Evolutionary conservation across 371 early-diverging fungal genomes (phyloP).

Genomic region (Mortierella sp.): DNA sequence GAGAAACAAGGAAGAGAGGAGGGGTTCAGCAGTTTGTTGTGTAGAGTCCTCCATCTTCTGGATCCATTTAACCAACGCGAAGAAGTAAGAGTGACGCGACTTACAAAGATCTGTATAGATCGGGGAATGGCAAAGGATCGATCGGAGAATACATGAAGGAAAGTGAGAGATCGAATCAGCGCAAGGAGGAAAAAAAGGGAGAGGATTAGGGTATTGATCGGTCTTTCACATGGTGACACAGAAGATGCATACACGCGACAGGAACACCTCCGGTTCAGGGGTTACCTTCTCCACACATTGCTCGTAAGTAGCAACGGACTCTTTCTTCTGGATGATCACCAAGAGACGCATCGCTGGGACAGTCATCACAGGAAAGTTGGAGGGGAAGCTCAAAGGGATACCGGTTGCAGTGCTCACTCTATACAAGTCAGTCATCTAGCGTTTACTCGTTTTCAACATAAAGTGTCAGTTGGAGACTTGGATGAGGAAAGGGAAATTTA

Average conservation of each 20-base stretch:
- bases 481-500: not conserved
- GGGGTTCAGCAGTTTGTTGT: not conserved
- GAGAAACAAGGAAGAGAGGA: not conserved
- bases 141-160: not conserved
- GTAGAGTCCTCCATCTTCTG: not conserved
- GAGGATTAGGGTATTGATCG: not conserved
- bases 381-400: slow-evolving; percentile 58
- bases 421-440: slow-evolving; percentile 24
- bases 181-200: not conserved
- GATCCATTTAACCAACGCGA: not conserved
- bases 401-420: slow-evolving; percentile 21
- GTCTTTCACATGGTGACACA: slow-evolving; percentile 4
- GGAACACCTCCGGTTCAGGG: not conserved
- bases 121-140: not conserved
- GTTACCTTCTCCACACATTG: slow-evolving; percentile 58
- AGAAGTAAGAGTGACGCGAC: slow-evolving; percentile 7
- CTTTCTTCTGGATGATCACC: slow-evolving; percentile 49
- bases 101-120: slow-evolving; percentile 42
- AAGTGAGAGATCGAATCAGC: not conserved
- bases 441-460: too few species aligned
- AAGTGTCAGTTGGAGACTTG: not conserved
- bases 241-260: not conserved
- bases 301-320: slow-evolving; percentile 43
- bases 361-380: slow-evolving; percentile 56
- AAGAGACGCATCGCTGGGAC: slow-evolving; percentile 52